phyloP scores from a whole-genome alignment of 176 grass and related monocot genomes.

The Guadua angustifolia region DNA sequence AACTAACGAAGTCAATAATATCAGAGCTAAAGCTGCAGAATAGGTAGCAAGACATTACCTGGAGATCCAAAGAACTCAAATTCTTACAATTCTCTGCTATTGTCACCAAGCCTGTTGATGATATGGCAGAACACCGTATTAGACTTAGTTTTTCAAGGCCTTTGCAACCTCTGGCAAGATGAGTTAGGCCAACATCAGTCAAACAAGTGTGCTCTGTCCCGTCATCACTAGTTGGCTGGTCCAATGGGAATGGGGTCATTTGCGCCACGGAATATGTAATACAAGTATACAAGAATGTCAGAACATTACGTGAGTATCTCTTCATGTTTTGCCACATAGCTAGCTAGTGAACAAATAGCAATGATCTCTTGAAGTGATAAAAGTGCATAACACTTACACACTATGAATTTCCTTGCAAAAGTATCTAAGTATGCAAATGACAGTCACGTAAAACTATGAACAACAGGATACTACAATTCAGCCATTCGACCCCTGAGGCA shows the following conservation, averaged over 20 bases:
- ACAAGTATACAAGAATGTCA: background rate
- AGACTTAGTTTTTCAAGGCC: constrained; percentile 80
- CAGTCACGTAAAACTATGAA: background rate
- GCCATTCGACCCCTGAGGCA: background rate
- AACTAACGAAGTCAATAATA: constrained; percentile 16
- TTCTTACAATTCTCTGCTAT: constrained; percentile 75
- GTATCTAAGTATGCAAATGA: constrained; percentile 12
- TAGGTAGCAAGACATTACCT: constrained; percentile 51
- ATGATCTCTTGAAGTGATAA: no score
- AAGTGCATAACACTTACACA: no score
- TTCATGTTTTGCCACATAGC: no score
- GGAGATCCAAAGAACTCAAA: constrained; percentile 77
- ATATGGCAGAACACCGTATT: constrained; percentile 70
- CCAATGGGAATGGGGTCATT: constrained; percentile 27
- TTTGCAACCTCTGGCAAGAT: constrained; percentile 65
- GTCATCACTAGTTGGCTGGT: constrained; percentile 29
- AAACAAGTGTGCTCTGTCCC: constrained; percentile 51
- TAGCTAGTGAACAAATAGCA: background rate
- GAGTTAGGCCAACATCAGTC: constrained; percentile 67
- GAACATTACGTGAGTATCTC: no score
- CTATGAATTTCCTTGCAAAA: background rate
- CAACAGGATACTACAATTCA: background rate
- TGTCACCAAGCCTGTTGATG: constrained; percentile 67
- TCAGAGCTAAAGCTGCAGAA: constrained; percentile 20
- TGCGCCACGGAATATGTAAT: background rate